Conservation (phyloP, 768 basidiomycete genomes). For the Termitomyces heimii region DNA sequence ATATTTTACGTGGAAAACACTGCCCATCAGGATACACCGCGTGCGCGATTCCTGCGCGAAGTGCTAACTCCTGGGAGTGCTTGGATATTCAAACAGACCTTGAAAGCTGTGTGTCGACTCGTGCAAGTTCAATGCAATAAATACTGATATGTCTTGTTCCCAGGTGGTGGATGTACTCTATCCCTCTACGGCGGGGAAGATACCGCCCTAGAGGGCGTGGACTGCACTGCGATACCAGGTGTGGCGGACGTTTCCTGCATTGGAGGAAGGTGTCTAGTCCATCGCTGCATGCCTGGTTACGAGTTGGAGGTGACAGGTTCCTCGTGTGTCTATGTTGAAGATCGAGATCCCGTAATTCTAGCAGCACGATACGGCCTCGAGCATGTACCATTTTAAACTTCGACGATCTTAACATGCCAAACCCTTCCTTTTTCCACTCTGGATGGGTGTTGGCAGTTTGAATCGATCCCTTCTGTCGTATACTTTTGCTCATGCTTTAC, state of each 20-base stretch:
- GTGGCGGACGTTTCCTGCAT: constrained; percentile 45
- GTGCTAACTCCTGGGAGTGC: constrained; percentile 40
- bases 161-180: constrained; percentile 44
- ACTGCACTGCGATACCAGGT: constrained; percentile 44
- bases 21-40: constrained; percentile 34
- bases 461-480: too few species aligned
- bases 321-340: constrained; percentile 22
- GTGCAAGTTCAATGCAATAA: background rate
- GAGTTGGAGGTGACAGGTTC: constrained; percentile 14
- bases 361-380: constrained; percentile 25
- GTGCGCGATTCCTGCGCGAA: constrained; percentile 37
- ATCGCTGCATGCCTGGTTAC: constrained; percentile 41
- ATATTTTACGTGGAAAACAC: constrained; percentile 16
- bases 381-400: constrained; percentile 5
- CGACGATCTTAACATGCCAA: background rate
- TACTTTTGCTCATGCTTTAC: too few species aligned
- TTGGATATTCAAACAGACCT: constrained; percentile 40
- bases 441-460: background rate
- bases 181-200: constrained; percentile 19
- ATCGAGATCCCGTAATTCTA: constrained; percentile 16
- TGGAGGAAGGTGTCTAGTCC: constrained; percentile 35
- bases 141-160: background rate
- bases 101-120: constrained; percentile 41
- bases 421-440: too few species aligned
- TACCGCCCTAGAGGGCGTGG: constrained; percentile 27